Conservation (phyloP, 306 rosid genomes). For the Cajanus cajan region DNA sequence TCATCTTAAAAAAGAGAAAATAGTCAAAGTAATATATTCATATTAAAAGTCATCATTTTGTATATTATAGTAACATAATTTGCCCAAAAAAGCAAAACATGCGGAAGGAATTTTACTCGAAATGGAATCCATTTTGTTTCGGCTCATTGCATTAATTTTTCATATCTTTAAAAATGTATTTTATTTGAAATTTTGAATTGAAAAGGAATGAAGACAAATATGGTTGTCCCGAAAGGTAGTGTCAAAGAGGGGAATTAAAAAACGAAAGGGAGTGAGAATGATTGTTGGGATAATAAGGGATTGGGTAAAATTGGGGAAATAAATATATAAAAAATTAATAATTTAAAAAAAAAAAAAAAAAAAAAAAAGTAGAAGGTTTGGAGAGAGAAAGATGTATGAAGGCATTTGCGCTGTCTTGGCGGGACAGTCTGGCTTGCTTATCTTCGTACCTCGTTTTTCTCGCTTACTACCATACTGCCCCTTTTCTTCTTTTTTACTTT, state of each 20-base stretch:
- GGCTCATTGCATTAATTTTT: too few relatives aligned
- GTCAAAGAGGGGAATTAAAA: too few relatives aligned
- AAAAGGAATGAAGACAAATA: neutral
- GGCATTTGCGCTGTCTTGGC: constrained; percentile 49
- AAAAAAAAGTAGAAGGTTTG: too few relatives aligned
- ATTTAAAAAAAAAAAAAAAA: too few relatives aligned
- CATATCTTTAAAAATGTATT: neutral
- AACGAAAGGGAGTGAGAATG: too few relatives aligned
- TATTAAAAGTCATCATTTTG: neutral
- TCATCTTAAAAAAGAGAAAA: too few relatives aligned
- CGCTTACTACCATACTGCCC: constrained; percentile 51
- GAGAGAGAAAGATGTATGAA: too few relatives aligned
- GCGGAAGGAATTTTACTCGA: neutral
- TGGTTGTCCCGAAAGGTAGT: too few relatives aligned
- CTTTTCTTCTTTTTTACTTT: constrained; percentile 20
- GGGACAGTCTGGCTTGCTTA: constrained; percentile 83
- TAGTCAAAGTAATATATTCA: neutral
- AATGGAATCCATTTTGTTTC: neutral
- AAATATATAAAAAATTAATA: too few relatives aligned
- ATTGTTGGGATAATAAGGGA: too few relatives aligned
- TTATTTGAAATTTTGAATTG: neutral
- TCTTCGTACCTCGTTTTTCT: constrained; percentile 43
- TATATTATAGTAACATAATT: neutral
- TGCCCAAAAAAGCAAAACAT: too few relatives aligned
- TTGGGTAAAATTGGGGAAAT: too few relatives aligned